These are phyloP conservation scores for Rhodotorula sp. DNA, from an alignment of 1,284 basidiomycete species.

Conservation along the genomic window DNA sequence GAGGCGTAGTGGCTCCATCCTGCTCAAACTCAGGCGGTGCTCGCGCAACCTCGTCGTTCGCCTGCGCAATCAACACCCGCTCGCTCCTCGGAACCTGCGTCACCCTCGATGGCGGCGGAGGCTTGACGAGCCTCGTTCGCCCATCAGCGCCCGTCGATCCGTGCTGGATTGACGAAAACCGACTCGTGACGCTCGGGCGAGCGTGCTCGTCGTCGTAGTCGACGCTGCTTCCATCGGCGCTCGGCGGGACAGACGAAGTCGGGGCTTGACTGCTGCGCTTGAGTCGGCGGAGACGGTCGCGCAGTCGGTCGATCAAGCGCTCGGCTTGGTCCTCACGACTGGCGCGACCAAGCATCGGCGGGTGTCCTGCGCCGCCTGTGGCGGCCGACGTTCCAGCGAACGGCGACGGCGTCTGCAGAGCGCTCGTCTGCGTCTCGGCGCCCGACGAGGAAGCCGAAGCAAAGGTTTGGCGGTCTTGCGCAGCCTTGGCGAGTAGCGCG, in stretches of 20 bases:
- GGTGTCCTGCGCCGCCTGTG: not conserved
- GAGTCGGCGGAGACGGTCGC: slow-evolving; percentile 18
- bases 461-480: not conserved
- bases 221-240: not conserved
- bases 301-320: slow-evolving; percentile 3
- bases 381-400: not conserved
- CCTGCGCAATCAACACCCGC: not conserved
- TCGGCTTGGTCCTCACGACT: not conserved
- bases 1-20: not conserved
- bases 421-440: not conserved
- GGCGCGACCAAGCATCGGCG: not conserved
- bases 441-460: not conserved
- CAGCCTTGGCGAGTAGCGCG: not conserved
- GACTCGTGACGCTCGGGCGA: not conserved
- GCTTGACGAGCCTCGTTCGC: slow-evolving; percentile 21
- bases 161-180: not conserved
- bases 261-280: not conserved
- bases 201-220: not conserved
- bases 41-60: not conserved
- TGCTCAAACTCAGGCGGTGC: not conserved
- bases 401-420: not conserved
- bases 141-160: not conserved
- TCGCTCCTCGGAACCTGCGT: not conserved
- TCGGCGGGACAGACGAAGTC: not conserved
- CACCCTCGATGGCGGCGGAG: slow-evolving; percentile 1